Evolutionary conservation across 257 asterid genomes (phyloP), one percentile per base, ranked within the genome.

Genomic region (Scutellaria galericulata): DNA sequence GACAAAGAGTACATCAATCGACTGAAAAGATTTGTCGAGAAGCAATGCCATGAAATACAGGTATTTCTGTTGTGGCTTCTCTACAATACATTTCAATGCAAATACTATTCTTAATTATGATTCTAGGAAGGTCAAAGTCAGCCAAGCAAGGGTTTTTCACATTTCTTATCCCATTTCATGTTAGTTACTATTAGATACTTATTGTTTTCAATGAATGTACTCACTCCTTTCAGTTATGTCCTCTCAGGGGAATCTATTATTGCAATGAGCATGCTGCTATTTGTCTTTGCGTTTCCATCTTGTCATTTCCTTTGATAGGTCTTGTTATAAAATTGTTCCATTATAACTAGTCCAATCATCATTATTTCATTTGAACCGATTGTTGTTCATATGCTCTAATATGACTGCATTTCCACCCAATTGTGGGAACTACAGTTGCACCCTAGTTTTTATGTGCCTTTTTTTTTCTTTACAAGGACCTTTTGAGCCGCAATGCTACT

Each of bases 11-110:
- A 89, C 72, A 86, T 91, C 84, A 83, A 80, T 75, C 90, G 97
- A 71, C 76, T 94, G 65, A 91, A 80, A 69, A 40, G 55, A 46
- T 91, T 91, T 79, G 85, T 89, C 71, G 95, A 91, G 93, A 89
- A 86, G 82, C 99, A 94, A 72, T 94, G 98, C 80, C 79, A 75
- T 73, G 99, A 94, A 86, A 94, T 94, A 77, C 97, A 94, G 98
- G 99, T 91, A 91, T 47, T 54, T 70, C 74, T 24, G 15, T 56
- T 52, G 6, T 68, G 35, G 70, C 48, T 76, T 70, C 41, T 55
- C 47, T 50, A 15, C 22, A n/a, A 35, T 24, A 24, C 20, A 9
- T 7, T 5, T 9, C 53, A 2, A 12, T 47, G 6, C 53, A 9
- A 53, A 7, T 53, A 14, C 18, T 31, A 4, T 31, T 2, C 5